Evolutionary conservation across 1,139 yeast species (phyloP), one percentile per base, ranked within the genome.

Genomic region (Yamadazyma trypodendri): DNA sequence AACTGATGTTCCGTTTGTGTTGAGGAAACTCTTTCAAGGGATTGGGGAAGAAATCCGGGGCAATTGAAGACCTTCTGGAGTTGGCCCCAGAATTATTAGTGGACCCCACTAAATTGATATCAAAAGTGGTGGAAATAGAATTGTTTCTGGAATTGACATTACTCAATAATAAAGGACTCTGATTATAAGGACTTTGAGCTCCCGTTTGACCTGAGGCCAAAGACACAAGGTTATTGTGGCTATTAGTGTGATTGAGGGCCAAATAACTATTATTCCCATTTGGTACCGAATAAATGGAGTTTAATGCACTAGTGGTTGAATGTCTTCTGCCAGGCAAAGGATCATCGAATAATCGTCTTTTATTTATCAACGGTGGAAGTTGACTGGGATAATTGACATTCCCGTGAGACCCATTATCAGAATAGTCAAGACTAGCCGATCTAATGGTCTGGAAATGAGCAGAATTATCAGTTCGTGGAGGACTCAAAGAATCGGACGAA

Each of bases 41-140:
- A 41, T 65, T 65, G 10, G 73, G 72, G 52, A 67, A 68, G 36
- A 63, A 60, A 37, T 68, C 73, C 1, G 71, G 70, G 6, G 71
- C 69, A 30, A 64, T 58, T 6, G 68, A 62, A 24, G 69, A 63
- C 32, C 71, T 56, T 46, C 72, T 56, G 25, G 65, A 59, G 37
- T 60, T 57, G 25, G 61, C 43, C 7, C 60, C 55, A 1, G 63
- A 52, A 35, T 50, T 52, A 37, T 55, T 56, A 23, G 55, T 52
- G 9, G 68, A 58, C 17, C 52, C 54, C 34, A 60, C 45, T 3
- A 52, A 46, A 17, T 56, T 51, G 33, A 62, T 56, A 38, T 67
- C 73, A 45, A 62, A 61, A 31, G 60, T 61, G 11, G 51, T 45
- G 5, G 65, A 55, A 22, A 66, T 60, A 14, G 72, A 65, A 49